Conservation (phyloP, 305 asterid species). For the Rubia tinctorum region DNA sequence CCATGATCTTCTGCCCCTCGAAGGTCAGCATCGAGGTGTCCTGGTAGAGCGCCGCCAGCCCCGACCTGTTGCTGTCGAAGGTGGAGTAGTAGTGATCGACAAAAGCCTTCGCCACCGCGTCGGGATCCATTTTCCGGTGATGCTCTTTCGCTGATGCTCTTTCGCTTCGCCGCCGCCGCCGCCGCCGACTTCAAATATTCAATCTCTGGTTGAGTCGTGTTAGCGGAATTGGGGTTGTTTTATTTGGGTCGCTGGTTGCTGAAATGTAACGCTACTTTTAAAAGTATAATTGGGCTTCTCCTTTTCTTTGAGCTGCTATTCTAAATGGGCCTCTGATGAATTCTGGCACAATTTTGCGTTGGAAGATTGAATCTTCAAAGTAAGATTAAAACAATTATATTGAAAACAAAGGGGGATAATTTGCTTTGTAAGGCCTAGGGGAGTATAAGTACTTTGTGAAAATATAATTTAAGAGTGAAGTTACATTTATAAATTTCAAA, state of each 20-base stretch:
- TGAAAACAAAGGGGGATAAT: too few relatives aligned
- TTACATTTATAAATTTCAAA: too few relatives aligned
- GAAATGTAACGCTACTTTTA: background rate
- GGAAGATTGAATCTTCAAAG: too few relatives aligned
- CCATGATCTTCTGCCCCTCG: constrained; percentile 32
- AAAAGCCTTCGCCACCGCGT: constrained; percentile 30
- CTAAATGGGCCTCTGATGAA: too few relatives aligned
- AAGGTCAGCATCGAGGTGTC: constrained; percentile 30
- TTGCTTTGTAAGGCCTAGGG: too few relatives aligned
- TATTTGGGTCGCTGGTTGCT: background rate
- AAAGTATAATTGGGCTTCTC: background rate
- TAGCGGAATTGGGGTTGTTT: background rate
- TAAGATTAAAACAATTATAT: too few relatives aligned
- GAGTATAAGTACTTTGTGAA: too few relatives aligned
- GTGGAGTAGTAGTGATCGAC: constrained; percentile 35
- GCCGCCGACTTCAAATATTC: background rate
- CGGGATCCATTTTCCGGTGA: constrained; percentile 23
- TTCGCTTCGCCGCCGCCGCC: too few relatives aligned
- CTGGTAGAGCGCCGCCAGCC: constrained; percentile 23
- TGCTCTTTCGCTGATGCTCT: background rate
- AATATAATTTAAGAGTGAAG: too few relatives aligned
- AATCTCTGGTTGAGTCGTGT: background rate
- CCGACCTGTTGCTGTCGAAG: constrained; percentile 25
- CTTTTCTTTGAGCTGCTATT: too few relatives aligned
- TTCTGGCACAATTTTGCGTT: too few relatives aligned